These are phyloP conservation scores for Tremella mesenterica DNA, from an alignment of 768 basidiomycete species.

Conservation along the genomic window DNA sequence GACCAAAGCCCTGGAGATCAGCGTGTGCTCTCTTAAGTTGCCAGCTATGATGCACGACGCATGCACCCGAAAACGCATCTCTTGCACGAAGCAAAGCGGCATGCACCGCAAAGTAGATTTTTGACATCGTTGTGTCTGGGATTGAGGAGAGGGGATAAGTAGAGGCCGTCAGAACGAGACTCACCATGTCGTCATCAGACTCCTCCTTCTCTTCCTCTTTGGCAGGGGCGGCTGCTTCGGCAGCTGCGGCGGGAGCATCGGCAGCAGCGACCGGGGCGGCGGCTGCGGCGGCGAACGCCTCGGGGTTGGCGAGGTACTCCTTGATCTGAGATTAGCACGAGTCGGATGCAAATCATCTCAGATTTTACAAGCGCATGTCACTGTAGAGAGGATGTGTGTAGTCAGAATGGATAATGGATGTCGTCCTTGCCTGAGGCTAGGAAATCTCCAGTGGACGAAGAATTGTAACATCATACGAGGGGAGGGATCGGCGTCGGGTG, in stretches of 20 bases:
- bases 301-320: constrained; percentile 94
- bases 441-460: constrained; percentile 74
- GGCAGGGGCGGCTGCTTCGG: constrained; percentile 52
- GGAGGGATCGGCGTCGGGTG: too few species aligned
- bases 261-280: constrained; percentile 52
- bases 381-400: constrained; percentile 2
- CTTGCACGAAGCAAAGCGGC: too few species aligned
- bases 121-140: too few species aligned
- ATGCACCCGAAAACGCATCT: too few species aligned
- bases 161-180: not conserved
- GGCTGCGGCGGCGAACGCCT: constrained; percentile 83
- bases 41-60: not conserved
- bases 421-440: constrained; percentile 48
- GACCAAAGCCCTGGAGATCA: constrained; percentile 46
- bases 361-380: constrained; percentile 6
- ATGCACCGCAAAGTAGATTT: too few species aligned
- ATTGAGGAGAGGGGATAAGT: not conserved
- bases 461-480: constrained; percentile 43
- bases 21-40: too few species aligned
- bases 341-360: constrained; percentile 6
- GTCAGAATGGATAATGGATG: constrained; percentile 27
- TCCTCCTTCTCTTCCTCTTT: constrained; percentile 59
- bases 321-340: constrained; percentile 57
- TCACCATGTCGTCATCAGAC: constrained; percentile 37
- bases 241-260: constrained; percentile 49